phyloP scores from a whole-genome alignment of 2,329 filamentous ascomycete species.

The Claviceps sp. region DNA sequence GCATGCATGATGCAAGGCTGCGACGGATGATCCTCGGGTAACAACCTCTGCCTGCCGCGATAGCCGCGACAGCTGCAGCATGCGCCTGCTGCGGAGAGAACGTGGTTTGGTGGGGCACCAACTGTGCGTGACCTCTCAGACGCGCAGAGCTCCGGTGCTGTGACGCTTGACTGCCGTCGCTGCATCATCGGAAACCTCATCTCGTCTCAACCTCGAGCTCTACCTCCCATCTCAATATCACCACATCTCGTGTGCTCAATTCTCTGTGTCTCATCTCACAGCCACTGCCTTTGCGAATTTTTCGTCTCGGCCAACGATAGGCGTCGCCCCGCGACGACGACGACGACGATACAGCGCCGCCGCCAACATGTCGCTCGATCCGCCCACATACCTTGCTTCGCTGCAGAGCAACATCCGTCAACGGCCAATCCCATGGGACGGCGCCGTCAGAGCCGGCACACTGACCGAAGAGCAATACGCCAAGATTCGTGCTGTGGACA shows the following conservation, averaged over 20 bases:
- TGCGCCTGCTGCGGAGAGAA: too few species aligned
- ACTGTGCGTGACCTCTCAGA: neutral
- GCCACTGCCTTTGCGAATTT: neutral
- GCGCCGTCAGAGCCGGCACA: conserved; percentile 81
- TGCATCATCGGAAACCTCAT: conserved; percentile 6
- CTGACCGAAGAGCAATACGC: conserved; percentile 88
- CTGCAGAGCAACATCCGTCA: conserved; percentile 95
- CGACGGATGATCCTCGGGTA: neutral
- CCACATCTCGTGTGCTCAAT: neutral
- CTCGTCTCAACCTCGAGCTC: conserved; percentile 1
- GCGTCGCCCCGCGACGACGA: conserved; percentile 10
- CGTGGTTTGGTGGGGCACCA: neutral
- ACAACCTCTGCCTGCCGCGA: neutral
- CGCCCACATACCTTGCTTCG: conserved; percentile 71
- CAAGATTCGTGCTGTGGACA: conserved; percentile 94
- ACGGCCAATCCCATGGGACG: conserved; percentile 94
- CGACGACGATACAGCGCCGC: conserved; percentile 6
- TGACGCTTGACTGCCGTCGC: conserved; percentile 6
- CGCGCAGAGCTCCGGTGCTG: neutral
- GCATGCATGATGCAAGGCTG: neutral
- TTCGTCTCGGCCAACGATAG: neutral
- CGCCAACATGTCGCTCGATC: conserved; percentile 70
- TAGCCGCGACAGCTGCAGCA: neutral
- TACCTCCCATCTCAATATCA: conserved; percentile 1
- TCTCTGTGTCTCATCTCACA: neutral